These are phyloP conservation scores for Cordyceps pruinosa DNA, from an alignment of 2,329 filamentous ascomycete species.

Conservation along the genomic window DNA sequence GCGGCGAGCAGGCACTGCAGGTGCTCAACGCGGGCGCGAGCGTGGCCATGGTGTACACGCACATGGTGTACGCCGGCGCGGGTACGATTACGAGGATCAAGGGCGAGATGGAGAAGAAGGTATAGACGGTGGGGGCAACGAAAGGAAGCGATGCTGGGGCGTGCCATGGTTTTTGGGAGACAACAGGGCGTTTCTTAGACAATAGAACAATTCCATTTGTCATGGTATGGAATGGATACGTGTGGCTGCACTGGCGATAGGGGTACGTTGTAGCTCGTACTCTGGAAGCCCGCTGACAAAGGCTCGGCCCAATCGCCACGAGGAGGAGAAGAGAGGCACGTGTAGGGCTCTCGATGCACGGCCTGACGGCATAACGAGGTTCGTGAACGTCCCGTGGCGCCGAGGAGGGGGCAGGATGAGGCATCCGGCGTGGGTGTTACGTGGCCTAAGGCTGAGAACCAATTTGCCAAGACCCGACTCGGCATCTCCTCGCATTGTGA, in stretches of 20 bases:
- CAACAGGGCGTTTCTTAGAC: background rate
- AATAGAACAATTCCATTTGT: slow-evolving; percentile 1
- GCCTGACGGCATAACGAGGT: too few relatives aligned
- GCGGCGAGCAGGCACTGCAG: slow-evolving; percentile 73
- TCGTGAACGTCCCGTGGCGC: too few relatives aligned
- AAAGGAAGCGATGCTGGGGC: background rate
- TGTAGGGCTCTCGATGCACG: background rate
- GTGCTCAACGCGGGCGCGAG: slow-evolving; percentile 84
- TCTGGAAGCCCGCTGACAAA: too few relatives aligned
- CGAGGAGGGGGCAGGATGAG: too few relatives aligned
- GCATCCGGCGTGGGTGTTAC: background rate
- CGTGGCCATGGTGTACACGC: slow-evolving; percentile 88
- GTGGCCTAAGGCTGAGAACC: background rate
- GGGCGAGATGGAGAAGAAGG: slow-evolving; percentile 47
- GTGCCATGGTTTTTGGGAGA: background rate
- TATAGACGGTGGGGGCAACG: slow-evolving; percentile 19
- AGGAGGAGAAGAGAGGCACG: too few relatives aligned
- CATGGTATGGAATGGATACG: background rate
- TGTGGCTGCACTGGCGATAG: background rate
- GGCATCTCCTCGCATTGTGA: background rate
- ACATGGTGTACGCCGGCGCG: slow-evolving; percentile 55
- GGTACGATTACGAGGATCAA: slow-evolving; percentile 61
- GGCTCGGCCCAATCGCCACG: too few relatives aligned
- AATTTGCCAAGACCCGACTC: background rate
- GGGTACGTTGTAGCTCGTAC: background rate